Base-by-base conservation (phyloP, 208 protist species). In the Plasmodiophora brassicae region DNA sequence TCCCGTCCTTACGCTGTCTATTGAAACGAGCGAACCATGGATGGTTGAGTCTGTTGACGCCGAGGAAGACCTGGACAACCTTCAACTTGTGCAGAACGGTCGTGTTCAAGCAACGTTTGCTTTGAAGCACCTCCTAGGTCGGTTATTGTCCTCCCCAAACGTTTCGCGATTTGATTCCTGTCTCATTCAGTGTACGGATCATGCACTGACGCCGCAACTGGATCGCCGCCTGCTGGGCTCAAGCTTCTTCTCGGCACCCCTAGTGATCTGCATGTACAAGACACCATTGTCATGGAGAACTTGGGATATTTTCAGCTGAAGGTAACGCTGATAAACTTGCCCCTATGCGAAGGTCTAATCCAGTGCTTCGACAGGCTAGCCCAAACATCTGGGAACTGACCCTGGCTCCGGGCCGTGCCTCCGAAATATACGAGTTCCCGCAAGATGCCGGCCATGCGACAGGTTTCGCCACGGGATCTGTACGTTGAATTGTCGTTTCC, bases 261-360 rank as follows among this genome's bases (percentile, higher is more conserved):
- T 0, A 38, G 20, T 0, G 43, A 38, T 0, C 35, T 45, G 0
- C 60, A 90, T 41, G 32, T 91, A 0, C 92, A 91, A 5, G 96
- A 98, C 90, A 98, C 97, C 38, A 91, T 98, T 28, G 97, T 98
- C 20, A 98, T 99, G 97, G 90, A 92, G 25, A 97, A 97, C 88
- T 88, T 95, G 41, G 97, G 97, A 46, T 99, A 99, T 91, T 99
- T 98, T 90, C 97, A 99, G 93, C 93, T 99, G 1, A 94, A 97
- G 86, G 94, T 78, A 78, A 5, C 14, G 32, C 32, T 32, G 5
- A n/a, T n/a, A n/a, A n/a, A n/a, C n/a, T n/a, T n/a, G n/a, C n/a
- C n/a, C n/a, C n/a, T n/a, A n/a, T n/a, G n/a, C n/a, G n/a, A n/a
- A n/a, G n/a, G n/a, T n/a, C n/a, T n/a, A n/a, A n/a, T n/a, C n/a